phyloP scores from a whole-genome alignment of 2,329 filamentous ascomycete genomes.

The Plenodomus tracheiphilus region DNA sequence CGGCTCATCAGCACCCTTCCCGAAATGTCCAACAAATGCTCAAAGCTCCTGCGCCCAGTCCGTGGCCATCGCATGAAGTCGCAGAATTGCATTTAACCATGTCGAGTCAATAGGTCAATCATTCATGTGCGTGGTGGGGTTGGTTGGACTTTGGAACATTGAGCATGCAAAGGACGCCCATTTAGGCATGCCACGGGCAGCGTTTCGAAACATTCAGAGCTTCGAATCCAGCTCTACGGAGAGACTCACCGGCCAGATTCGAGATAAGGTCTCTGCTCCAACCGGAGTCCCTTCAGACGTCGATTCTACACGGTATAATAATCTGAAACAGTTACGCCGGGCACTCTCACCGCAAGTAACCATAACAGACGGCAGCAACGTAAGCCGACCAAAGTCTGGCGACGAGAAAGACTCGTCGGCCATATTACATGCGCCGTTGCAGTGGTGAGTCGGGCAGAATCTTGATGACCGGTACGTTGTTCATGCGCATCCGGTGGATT shows the following conservation, averaged over 20 bases:
- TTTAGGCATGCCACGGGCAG: not conserved
- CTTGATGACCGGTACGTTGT: too few relatives aligned
- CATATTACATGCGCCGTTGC: too few relatives aligned
- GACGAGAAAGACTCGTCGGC: too few relatives aligned
- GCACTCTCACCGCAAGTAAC: not conserved
- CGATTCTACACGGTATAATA: not conserved
- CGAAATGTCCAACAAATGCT: not conserved
- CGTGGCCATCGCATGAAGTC: not conserved
- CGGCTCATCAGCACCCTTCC: not conserved
- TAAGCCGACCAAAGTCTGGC: too few relatives aligned
- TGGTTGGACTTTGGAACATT: not conserved
- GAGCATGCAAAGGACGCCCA: not conserved
- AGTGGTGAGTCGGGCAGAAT: too few relatives aligned
- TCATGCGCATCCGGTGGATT: too few relatives aligned
- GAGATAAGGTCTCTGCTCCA: not conserved
- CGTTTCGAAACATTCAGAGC: not conserved
- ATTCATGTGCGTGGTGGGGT: not conserved
- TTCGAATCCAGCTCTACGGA: not conserved
- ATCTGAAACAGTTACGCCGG: not conserved
- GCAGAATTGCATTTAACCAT: not conserved
- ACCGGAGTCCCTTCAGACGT: not conserved
- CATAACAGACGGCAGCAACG: too few relatives aligned
- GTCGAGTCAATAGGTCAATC: not conserved
- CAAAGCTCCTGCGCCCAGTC: not conserved
- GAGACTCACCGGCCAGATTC: not conserved